Conservation (phyloP, 352 stramenopile genomes). For the Phytopythium oedochilum region DNA sequence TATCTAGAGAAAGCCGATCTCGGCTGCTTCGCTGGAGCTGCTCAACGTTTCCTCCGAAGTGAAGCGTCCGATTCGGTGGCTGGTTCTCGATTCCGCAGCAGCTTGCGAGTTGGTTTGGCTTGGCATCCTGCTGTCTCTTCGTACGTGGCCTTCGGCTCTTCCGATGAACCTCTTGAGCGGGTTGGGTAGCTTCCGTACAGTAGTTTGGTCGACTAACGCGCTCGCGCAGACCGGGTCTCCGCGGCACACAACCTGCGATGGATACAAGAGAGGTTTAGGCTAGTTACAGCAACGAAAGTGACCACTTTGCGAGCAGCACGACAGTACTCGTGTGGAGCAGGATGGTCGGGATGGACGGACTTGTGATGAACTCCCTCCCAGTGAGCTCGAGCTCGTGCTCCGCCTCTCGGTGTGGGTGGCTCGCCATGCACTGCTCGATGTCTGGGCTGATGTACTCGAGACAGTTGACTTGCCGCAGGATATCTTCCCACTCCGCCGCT, state of each 20-base stretch:
- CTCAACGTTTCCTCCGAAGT: background rate
- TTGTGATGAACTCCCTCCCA: conserved; percentile 59
- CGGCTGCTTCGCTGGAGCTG: background rate
- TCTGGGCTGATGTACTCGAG: conserved; percentile 73
- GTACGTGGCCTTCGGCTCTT: background rate
- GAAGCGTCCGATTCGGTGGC: background rate
- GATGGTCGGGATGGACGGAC: conserved; percentile 28
- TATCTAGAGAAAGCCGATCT: background rate
- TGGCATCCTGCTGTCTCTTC: background rate
- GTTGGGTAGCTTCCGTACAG: background rate
- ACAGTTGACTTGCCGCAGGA: conserved; percentile 32
- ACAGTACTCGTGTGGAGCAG: conserved; percentile 2
- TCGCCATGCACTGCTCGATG: conserved; percentile 34
- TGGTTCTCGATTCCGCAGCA: background rate
- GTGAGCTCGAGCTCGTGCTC: conserved; percentile 64
- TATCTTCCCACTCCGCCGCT: conserved; percentile 47
- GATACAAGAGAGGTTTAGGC: background rate
- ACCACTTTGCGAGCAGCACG: background rate
- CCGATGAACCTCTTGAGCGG: background rate
- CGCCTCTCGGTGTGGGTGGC: conserved; percentile 27
- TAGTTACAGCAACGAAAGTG: no score
- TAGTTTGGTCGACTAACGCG: conserved; percentile 16
- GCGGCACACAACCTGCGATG: conserved; percentile 13
- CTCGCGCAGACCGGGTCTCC: conserved; percentile 26
- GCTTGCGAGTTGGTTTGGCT: background rate